phyloP scores from a whole-genome alignment of 129 eudicot species.

The Flaveria bidentis region DNA sequence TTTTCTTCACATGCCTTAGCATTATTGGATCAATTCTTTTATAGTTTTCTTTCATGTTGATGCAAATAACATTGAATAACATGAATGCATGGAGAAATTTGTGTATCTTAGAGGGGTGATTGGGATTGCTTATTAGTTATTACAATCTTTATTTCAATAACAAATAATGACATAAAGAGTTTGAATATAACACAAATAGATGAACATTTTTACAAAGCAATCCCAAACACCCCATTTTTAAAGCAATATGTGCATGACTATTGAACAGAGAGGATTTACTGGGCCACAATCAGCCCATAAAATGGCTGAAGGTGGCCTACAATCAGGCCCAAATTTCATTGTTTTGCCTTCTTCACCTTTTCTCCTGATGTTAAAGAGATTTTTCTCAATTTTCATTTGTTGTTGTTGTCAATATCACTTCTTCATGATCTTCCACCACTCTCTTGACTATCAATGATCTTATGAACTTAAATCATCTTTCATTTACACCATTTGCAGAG shows the following conservation, averaged over 20 bases:
- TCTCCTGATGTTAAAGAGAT: not conserved
- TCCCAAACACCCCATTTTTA: not conserved
- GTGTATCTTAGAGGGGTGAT: not conserved
- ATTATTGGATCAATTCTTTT: constrained; percentile 11
- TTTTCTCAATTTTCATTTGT: not conserved
- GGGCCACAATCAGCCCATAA: constrained; percentile 7
- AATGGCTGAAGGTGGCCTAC: not conserved
- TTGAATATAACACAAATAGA: not conserved
- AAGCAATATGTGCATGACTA: not conserved
- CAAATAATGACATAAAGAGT: not conserved
- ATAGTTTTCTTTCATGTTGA: constrained; percentile 16
- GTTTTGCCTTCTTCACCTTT: constrained; percentile 13
- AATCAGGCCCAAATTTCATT: not conserved
- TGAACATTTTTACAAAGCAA: no score
- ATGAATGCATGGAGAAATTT: not conserved
- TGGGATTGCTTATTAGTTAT: not conserved
- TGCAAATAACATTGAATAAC: constrained; percentile 4
- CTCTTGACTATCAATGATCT: not conserved
- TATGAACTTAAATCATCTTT: not conserved
- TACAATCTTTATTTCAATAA: not conserved
- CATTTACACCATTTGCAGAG: not conserved
- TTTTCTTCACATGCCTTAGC: no score
- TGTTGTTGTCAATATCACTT: constrained; percentile 1
- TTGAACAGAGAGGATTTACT: not conserved
- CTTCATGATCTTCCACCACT: no score